Conservation (phyloP, 106 monocot species). For the Xerophyta viscosa region DNA sequence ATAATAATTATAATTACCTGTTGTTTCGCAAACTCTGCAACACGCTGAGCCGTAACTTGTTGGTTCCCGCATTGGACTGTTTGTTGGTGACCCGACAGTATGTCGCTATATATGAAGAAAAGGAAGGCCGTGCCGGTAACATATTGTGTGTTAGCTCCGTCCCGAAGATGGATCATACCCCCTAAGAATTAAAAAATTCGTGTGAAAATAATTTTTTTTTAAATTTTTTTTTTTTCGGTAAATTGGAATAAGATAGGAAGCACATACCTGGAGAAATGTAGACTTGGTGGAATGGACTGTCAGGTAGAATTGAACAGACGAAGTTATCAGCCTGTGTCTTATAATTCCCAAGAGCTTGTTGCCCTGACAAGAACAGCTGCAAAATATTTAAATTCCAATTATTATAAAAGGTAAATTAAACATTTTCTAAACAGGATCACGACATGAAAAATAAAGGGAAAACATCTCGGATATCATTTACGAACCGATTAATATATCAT, state of each 20-base stretch:
- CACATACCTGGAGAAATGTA: constrained; percentile 52
- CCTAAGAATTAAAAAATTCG: constrained; percentile 15
- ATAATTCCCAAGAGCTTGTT: constrained; percentile 39
- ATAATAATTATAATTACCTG: constrained; percentile 30
- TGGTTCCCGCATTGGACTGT: constrained; percentile 54
- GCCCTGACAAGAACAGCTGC: constrained; percentile 43
- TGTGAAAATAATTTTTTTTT: background rate
- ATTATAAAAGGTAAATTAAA: no score
- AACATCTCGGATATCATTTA: no score
- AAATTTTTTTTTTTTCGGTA: background rate
- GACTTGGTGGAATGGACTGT: constrained; percentile 66
- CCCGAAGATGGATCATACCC: constrained; percentile 70
- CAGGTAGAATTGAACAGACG: constrained; percentile 71
- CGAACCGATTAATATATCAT: no score
- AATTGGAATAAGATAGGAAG: background rate
- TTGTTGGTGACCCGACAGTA: constrained; percentile 36
- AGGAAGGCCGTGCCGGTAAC: constrained; percentile 71
- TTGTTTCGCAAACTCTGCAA: constrained; percentile 75
- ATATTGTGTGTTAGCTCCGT: constrained; percentile 95
- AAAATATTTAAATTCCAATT: background rate
- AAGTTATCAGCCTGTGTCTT: constrained; percentile 86
- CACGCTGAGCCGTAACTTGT: constrained; percentile 32
- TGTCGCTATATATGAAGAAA: constrained; percentile 61
- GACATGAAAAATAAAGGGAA: no score
- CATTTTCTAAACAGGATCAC: no score